Evolutionary conservation across 2,329 filamentous ascomycete genomes (phyloP), one percentile per base, ranked within the genome.

Genomic region (Hymenoscyphus infarciens): DNA sequence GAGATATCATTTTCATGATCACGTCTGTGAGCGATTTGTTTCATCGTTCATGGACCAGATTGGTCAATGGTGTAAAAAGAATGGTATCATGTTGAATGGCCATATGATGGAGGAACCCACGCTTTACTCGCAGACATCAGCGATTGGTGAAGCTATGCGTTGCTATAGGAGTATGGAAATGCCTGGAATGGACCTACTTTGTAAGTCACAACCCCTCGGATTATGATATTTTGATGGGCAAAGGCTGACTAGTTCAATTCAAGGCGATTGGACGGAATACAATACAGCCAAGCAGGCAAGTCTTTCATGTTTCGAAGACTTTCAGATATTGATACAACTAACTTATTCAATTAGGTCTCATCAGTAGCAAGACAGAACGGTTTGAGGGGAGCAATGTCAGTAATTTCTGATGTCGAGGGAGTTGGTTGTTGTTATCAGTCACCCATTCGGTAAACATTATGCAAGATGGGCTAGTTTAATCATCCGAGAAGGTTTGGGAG

Each of bases 51-150:
- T 74, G 54, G 73, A 75, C 49, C 72, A 72, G 25, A 60, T 73
- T 4, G 66, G 66, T 22, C 35, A 39, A 13, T 75, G 73, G 72
- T 74, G 73, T 54, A 59, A 61, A n/a, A 63, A 65, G 4, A 74
- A 74, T 15, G 61, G 64, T 1, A 66, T 74, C 8, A 63, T 69
- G 8, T 64, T 74, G 16, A 67, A 71, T 39, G 74, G 73, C 0
- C 73, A 74, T 27, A 73, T 74, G 72, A 74, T 74, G 73, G 70
- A 74, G 63, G 73, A 75, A 56, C 71, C 72, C 6, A 73, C 67
- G 0, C 67, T 75, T 1, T 63, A 69, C 19, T 73, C 70, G 4
- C 73, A 75, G 57, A 75, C 73, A 1, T 68, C 66, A 0, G 68
- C 71, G 3, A 65, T 74, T n/a, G 73, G 74, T 13, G 73, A 74